Conservation (phyloP, 179 eudicot genomes). For the Nepenthes alata region DNA sequence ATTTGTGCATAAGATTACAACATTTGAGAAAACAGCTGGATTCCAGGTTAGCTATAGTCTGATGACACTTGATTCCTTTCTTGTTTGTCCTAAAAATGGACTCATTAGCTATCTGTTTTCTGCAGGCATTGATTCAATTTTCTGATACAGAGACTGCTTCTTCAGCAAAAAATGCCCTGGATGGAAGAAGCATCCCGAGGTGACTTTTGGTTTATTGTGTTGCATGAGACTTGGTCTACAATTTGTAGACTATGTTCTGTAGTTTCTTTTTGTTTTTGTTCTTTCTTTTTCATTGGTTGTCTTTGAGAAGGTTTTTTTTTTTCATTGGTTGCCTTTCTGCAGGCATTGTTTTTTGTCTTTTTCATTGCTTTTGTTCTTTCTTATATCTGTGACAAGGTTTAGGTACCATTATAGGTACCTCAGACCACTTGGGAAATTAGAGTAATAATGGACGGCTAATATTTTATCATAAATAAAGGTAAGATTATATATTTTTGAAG, state of each 20-base stretch:
- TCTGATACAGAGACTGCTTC: conserved; percentile 85
- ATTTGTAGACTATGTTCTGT: conserved; percentile 26
- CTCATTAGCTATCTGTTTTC: conserved; percentile 5
- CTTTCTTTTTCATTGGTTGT: too few species aligned
- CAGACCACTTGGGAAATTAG: too few species aligned
- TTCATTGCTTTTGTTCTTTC: too few species aligned
- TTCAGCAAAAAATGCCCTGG: conserved; percentile 89
- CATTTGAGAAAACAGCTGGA: conserved; percentile 99
- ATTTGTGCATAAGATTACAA: conserved; percentile 92
- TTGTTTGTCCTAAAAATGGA: not conserved
- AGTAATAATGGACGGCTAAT: too few species aligned
- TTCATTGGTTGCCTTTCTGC: too few species aligned
- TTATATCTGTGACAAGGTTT: too few species aligned
- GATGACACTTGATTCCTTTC: not conserved
- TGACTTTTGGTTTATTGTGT: conserved; percentile 35
- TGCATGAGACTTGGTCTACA: conserved; percentile 18
- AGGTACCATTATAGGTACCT: too few species aligned
- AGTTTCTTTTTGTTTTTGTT: not conserved
- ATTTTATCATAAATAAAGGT: too few species aligned
- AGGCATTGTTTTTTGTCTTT: too few species aligned
- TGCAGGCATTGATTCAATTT: conserved; percentile 93
- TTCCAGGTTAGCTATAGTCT: conserved; percentile 48
- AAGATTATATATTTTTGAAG: too few species aligned
- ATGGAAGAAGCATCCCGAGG: conserved; percentile 99
- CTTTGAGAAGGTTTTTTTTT: too few species aligned